Evolutionary conservation across 805 yeast genomes (phyloP).

Genomic region (Wickerhamomyces rabaulensis): DNA sequence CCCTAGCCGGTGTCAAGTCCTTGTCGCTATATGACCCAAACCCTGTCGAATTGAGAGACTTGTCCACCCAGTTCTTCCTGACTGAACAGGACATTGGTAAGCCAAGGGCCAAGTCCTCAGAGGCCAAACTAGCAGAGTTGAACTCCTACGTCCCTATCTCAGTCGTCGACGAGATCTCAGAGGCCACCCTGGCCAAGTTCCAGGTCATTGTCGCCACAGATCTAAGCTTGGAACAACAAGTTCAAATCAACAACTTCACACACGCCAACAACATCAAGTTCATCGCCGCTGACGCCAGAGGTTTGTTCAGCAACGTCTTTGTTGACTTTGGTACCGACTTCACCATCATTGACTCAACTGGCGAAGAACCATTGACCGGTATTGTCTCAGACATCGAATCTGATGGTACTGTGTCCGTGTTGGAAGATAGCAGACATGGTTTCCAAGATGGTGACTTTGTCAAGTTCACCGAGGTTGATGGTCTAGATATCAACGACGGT

Average conservation of each 20-base stretch:
- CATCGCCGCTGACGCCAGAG: slow-evolving; percentile 77
- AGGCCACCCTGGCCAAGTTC: slow-evolving; percentile 48
- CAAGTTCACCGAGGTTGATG: slow-evolving; percentile 80
- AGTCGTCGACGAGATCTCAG: slow-evolving; percentile 51
- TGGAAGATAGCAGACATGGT: slow-evolving; percentile 91
- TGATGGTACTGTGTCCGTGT: slow-evolving; percentile 88
- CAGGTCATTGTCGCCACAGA: slow-evolving; percentile 88
- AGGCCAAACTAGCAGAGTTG: slow-evolving; percentile 67
- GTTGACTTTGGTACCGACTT: slow-evolving; percentile 86
- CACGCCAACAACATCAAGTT: slow-evolving; percentile 72
- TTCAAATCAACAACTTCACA: slow-evolving; percentile 68
- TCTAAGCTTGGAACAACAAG: slow-evolving; percentile 63
- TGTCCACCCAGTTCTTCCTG: slow-evolving; percentile 87
- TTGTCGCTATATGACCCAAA: slow-evolving; percentile 80
- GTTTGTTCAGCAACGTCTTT: slow-evolving; percentile 83
- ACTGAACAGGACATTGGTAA: slow-evolving; percentile 67
- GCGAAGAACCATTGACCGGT: slow-evolving; percentile 88
- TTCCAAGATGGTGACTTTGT: slow-evolving; percentile 89
- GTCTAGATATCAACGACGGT: slow-evolving; percentile 75
- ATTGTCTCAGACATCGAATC: slow-evolving; percentile 84
- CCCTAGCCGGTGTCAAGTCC: slow-evolving; percentile 95
- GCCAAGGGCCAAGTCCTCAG: slow-evolving; percentile 70
- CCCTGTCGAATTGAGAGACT: slow-evolving; percentile 59
- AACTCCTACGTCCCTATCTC: slow-evolving; percentile 87
- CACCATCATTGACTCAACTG: slow-evolving; percentile 77